A percentile compares a stretch with the other conserved stretches of the same genome.
phyloP scores from a whole-genome alignment of 75 land plant genomes.

The Larix kaempferi region DNA sequence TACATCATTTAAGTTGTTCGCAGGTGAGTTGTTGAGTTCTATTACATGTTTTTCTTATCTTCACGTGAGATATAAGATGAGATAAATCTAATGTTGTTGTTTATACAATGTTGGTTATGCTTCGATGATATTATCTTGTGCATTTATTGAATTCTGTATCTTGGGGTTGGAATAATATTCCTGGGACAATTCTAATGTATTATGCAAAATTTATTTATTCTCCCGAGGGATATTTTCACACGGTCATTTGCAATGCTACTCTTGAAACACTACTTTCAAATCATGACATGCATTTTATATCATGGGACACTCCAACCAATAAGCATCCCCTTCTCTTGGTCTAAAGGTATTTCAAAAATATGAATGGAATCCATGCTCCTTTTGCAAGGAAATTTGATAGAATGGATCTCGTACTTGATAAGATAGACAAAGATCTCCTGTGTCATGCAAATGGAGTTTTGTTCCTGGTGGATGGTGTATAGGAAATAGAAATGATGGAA shows the following conservation, averaged over 20 bases:
- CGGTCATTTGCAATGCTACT: conserved; percentile 72
- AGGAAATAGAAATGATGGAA: conserved; percentile 24
- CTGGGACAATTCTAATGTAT: conserved; percentile 20
- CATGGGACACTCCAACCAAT: conserved; percentile 81
- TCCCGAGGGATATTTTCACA: conserved; percentile 42
- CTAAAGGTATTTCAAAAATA: conserved; percentile 34
- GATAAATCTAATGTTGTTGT: not conserved
- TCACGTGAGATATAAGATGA: not conserved
- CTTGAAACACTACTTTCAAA: conserved; percentile 70
- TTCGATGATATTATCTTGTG: conserved; percentile 64
- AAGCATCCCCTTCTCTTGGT: conserved; percentile 68
- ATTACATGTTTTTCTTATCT: not conserved
- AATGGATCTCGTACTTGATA: conserved; percentile 54
- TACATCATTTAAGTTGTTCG: conserved; percentile 78
- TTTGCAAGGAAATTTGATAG: conserved; percentile 71
- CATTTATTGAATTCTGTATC: conserved; percentile 66
- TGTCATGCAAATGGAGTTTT: conserved; percentile 27
- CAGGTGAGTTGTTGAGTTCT: conserved; percentile 35
- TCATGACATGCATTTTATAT: conserved; percentile 66
- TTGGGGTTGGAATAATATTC: conserved; percentile 89
- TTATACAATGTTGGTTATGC: conserved; percentile 57
- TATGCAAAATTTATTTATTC: conserved; percentile 72
- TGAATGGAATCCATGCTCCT: conserved; percentile 63
- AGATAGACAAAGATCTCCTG: conserved; percentile 51
- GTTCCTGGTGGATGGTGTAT: conserved; percentile 73